Conservation (phyloP, 805 yeast species). For the Metschnikowia amazonensis region DNA sequence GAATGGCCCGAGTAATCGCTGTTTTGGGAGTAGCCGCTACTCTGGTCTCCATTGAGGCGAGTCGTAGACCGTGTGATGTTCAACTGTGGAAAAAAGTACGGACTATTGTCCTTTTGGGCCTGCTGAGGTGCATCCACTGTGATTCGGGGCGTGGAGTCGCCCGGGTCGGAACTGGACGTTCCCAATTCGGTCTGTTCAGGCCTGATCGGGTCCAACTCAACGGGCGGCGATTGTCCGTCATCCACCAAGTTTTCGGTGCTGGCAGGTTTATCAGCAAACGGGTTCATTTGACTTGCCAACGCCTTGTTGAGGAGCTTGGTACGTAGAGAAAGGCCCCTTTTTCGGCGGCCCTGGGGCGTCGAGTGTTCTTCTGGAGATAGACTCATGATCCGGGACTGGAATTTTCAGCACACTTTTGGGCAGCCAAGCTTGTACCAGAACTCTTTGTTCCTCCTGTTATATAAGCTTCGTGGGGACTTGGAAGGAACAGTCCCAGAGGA, state of each 20-base stretch:
- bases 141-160: conserved; percentile 2
- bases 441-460: neutral
- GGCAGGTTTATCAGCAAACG: conserved; percentile 21
- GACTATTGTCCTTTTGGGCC: conserved; percentile 1
- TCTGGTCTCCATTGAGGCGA: conserved; percentile 8
- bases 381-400: neutral
- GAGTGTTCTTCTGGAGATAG: conserved; percentile 3
- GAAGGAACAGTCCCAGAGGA: neutral
- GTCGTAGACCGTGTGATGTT: conserved; percentile 13
- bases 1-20: neutral
- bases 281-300: conserved; percentile 17
- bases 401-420: neutral
- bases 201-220: conserved; percentile 7
- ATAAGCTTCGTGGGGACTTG: neutral
- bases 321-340: conserved; percentile 64
- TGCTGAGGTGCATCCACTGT: conserved; percentile 9
- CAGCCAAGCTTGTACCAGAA: neutral
- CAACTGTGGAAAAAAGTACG: conserved; percentile 6
- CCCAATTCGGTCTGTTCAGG: conserved; percentile 1
- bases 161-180: conserved; percentile 1
- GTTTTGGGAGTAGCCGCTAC: conserved; percentile 8
- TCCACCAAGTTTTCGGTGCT: conserved; percentile 11
- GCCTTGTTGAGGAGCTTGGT: conserved; percentile 58
- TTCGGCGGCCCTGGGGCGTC: conserved; percentile 34
- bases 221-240: conserved; percentile 4